These are phyloP conservation scores for Seminavis robusta DNA, from an alignment of 108 stramenopile genomes.

Conservation along the genomic window DNA sequence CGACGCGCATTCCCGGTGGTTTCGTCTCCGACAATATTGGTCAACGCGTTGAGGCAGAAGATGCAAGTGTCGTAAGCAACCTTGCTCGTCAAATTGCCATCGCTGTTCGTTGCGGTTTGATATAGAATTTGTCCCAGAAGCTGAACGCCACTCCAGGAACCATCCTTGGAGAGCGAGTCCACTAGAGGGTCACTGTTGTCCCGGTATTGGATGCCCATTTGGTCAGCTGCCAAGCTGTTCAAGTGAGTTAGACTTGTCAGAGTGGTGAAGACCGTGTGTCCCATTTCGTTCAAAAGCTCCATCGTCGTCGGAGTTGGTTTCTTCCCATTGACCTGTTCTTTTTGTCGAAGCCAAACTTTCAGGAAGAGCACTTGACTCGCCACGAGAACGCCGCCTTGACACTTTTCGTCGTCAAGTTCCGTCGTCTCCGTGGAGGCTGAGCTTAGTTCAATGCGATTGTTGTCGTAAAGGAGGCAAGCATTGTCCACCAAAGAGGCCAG, in stretches of 20 bases:
- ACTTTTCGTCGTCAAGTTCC: no score
- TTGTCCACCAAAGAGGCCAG: conserved; percentile 68
- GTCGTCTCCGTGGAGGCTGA: no score
- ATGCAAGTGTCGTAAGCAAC: conserved; percentile 54
- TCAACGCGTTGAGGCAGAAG: conserved; percentile 72
- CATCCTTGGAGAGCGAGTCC: no score
- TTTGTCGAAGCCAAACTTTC: no score
- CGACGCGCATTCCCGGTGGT: no score
- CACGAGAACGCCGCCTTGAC: no score
- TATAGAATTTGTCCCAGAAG: conserved; percentile 1
- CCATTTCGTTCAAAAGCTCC: conserved; percentile 20
- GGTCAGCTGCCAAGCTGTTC: conserved; percentile 57
- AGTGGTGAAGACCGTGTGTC: conserved; percentile 46
- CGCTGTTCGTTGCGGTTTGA: conserved; percentile 5
- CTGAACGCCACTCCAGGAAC: neutral
- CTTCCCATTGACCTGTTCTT: no score
- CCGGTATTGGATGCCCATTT: conserved; percentile 20
- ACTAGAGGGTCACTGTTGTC: no score
- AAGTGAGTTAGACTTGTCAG: conserved; percentile 80
- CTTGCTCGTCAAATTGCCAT: no score
- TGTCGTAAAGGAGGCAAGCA: conserved; percentile 56
- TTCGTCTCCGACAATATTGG: conserved; percentile 74
- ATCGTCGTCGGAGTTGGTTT: no score
- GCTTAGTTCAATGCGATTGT: no score
- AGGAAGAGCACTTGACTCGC: no score